Evolutionary conservation across 345 rosid species (phyloP).

Genomic region (Ricinus communis): DNA sequence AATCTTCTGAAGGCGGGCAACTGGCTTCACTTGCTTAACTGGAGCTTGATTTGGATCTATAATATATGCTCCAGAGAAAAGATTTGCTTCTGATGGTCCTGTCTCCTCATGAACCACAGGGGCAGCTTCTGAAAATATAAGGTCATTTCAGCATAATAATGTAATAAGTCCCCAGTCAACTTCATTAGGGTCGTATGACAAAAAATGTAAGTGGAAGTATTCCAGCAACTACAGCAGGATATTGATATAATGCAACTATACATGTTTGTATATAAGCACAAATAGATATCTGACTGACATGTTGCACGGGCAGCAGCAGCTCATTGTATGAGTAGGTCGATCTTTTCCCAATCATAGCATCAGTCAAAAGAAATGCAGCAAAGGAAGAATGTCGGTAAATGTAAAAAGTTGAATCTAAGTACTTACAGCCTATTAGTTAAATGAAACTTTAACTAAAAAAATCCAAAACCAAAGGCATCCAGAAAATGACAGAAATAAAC

Average conservation of each 20-base stretch:
- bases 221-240: no score
- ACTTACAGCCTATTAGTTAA: background rate
- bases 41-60: conserved; percentile 42
- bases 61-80: conserved; percentile 37
- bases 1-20: conserved; percentile 53
- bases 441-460: no score
- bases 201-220: no score
- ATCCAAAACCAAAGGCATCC: no score
- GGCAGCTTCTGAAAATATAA: conserved; percentile 31
- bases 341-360: background rate
- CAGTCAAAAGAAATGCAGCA: background rate
- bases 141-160: background rate
- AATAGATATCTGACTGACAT: no score
- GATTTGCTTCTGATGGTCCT: conserved; percentile 52
- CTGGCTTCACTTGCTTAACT: conserved; percentile 49
- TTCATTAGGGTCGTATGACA: no score
- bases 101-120: conserved; percentile 41
- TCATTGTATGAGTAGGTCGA: background rate
- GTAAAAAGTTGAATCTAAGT: background rate
- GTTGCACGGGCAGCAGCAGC: no score
- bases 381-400: background rate
- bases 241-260: no score
- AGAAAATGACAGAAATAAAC: no score
- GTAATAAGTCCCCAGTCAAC: conserved; percentile 4
- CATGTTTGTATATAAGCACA: no score